phyloP scores from a whole-genome alignment of 1,284 basidiomycete species.

The Bondarzewia mesenterica region DNA sequence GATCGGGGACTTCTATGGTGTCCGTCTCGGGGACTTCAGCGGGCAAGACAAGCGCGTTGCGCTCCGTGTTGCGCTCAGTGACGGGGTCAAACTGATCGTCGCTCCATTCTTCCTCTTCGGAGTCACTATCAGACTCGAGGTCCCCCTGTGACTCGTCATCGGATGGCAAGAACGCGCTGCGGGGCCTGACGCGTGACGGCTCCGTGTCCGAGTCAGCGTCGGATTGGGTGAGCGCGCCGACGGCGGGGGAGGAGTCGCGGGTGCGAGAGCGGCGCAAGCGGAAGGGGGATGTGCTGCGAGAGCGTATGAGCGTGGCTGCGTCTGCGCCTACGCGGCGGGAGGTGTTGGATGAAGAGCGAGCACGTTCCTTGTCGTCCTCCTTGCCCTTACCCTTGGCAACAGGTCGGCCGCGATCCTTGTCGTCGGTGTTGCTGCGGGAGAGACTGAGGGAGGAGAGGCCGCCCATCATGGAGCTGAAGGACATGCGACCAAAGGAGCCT shows the following conservation, averaged over 20 bases:
- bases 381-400: conserved; percentile 25
- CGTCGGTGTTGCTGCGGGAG: conserved; percentile 38
- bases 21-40: conserved; percentile 33
- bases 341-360: conserved; percentile 51
- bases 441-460: conserved; percentile 55
- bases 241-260: conserved; percentile 63
- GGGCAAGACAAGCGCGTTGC: conserved; percentile 59
- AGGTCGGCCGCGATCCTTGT: conserved; percentile 47
- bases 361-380: conserved; percentile 24
- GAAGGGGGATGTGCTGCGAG: conserved; percentile 69
- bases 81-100: conserved; percentile 65
- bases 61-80: conserved; percentile 66
- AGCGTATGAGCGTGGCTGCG: conserved; percentile 26
- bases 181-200: conserved; percentile 42
- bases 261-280: conserved; percentile 49
- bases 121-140: conserved; percentile 24
- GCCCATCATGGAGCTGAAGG: conserved; percentile 64
- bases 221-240: conserved; percentile 65
- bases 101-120: conserved; percentile 21
- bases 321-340: conserved; percentile 18
- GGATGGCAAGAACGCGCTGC: conserved; percentile 52
- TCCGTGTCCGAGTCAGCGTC: conserved; percentile 58
- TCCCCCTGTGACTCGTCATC: conserved; percentile 42
- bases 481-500: conserved; percentile 52
- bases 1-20: conserved; percentile 50